Conservation (phyloP, 768 basidiomycete genomes). For the Lactarius tabidus region DNA sequence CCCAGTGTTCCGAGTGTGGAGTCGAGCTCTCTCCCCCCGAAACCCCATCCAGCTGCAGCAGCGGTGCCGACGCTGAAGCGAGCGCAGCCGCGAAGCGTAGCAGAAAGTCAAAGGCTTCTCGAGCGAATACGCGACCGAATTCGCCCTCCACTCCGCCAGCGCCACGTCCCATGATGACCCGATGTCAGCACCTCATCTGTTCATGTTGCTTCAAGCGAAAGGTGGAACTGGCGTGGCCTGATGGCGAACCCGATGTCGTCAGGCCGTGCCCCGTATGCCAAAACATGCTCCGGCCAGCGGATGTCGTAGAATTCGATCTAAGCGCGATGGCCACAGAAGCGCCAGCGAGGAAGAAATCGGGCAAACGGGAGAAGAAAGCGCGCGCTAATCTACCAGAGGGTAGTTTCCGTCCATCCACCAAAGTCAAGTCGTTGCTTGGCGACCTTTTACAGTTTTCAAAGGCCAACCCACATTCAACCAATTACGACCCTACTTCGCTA, state of each 20-base stretch:
- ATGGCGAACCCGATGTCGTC: conserved; percentile 50
- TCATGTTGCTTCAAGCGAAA: conserved; percentile 73
- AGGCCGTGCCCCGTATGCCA: conserved; percentile 79
- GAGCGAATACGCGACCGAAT: conserved; percentile 55
- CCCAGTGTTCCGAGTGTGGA: conserved; percentile 87
- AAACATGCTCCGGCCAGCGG: conserved; percentile 55
- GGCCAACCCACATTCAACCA: conserved; percentile 79
- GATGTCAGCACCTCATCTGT: conserved; percentile 95
- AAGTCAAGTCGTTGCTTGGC: conserved; percentile 75
- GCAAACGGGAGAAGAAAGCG: conserved; percentile 62
- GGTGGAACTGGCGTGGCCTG: conserved; percentile 81
- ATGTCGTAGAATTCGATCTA: conserved; percentile 79
- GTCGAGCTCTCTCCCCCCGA: conserved; percentile 59
- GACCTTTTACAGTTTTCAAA: conserved; percentile 81
- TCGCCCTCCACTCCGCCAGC: conserved; percentile 60
- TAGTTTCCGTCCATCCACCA: conserved; percentile 76
- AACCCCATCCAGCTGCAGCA: conserved; percentile 38
- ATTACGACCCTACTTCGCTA: conserved; percentile 73
- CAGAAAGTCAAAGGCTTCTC: conserved; percentile 56
- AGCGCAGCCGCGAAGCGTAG: conserved; percentile 48
- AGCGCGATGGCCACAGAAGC: conserved; percentile 45
- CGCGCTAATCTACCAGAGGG: conserved; percentile 52
- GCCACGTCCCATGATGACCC: conserved; percentile 71
- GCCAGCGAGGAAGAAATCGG: conserved; percentile 54
- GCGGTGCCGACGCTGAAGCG: conserved; percentile 45